Percentiles rank a stretch among this genome's conserved stretches.
Evolutionary conservation across 768 basidiomycete species (phyloP).

Genomic region (Hygrocybe punicea): DNA sequence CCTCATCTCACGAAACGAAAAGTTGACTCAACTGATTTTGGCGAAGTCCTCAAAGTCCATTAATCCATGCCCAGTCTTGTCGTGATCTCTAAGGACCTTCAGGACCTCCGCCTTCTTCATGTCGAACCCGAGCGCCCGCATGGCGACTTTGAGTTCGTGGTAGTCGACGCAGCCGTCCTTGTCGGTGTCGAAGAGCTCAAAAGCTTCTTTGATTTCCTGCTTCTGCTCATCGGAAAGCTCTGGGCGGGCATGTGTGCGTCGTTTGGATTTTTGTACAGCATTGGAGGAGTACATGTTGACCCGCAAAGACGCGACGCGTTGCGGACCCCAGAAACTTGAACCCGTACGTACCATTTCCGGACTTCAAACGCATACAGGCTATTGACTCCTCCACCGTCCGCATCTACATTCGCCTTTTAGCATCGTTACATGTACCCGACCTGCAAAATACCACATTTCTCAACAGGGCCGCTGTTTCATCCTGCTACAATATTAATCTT

Average conservation of each 20-base stretch:
- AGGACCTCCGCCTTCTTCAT: slow-evolving; percentile 98
- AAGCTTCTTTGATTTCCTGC: slow-evolving; percentile 97
- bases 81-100: slow-evolving; percentile 88
- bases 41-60: slow-evolving; percentile 95
- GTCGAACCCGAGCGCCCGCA: slow-evolving; percentile 97
- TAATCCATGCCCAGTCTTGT: slow-evolving; percentile 74
- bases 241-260: slow-evolving; percentile 71
- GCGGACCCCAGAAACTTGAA: background rate
- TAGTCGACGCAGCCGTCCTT: slow-evolving; percentile 96
- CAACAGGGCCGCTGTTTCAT: no score
- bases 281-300: slow-evolving; percentile 59
- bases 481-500: no score
- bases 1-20: background rate
- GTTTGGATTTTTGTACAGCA: slow-evolving; percentile 67
- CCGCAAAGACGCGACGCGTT: slow-evolving; percentile 5
- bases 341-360: no score
- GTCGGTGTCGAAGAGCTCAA: slow-evolving; percentile 98
- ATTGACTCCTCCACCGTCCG: no score
- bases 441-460: no score
- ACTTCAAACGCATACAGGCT: no score
- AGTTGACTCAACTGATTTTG: slow-evolving; percentile 72
- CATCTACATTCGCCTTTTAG: no score
- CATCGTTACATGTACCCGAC: no score
- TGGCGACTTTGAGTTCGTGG: slow-evolving; percentile 98
- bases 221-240: slow-evolving; percentile 87